Evolutionary conservation across 2,329 filamentous ascomycete genomes (phyloP), one percentile per base, ranked within the genome.

Genomic region (Ustulina deusta): DNA sequence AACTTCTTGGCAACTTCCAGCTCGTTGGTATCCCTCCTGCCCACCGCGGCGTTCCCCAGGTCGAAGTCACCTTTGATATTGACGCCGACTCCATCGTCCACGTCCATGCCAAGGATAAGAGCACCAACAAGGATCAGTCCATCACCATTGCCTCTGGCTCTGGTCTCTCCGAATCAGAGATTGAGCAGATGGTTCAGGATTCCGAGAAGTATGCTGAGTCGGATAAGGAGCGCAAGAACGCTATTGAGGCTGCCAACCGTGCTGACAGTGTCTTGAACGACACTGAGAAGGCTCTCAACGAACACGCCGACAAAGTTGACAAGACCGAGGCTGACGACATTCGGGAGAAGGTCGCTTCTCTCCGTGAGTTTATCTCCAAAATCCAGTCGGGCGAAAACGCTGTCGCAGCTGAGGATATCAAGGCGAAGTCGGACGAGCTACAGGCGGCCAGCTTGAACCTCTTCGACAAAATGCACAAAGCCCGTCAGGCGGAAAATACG

Each of bases 391-490:
- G 95, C 72, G 96, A 99, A 86, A 90, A 91, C 78, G 89, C 86
- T 71, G 89, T 92, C 78, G 97, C 93, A 69, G 92, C 94, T 59
- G 92, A 93, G 73, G 93, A 98, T 84, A 91, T 99, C 83, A 98
- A 98, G 92, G 90, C 93, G 86, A 97, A 97, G 93, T 97, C 93
- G 77, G 96, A 98, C 74, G 95, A 97, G 84, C 92, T 99, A 79
- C 96, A 98, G 86, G 93, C 92, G 81, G 93, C 95, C 75, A 95
- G 92, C 83, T 87, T 99, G 84, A 97, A 93, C 85, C 90, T 98
- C 78, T 98, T 99, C 83, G 96, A 98, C 87, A 97, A 98, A 92
- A 97, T 99, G 93, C 95, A 99, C 92, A 97, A 97, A 88, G 93
- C 95, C 75, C 91, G 93, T 76, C n/a, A n/a, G n/a, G n/a, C n/a